Evolutionary conservation across 148 eudicot genomes (phyloP).

Genomic region (Vaccinium vitisidaea): DNA sequence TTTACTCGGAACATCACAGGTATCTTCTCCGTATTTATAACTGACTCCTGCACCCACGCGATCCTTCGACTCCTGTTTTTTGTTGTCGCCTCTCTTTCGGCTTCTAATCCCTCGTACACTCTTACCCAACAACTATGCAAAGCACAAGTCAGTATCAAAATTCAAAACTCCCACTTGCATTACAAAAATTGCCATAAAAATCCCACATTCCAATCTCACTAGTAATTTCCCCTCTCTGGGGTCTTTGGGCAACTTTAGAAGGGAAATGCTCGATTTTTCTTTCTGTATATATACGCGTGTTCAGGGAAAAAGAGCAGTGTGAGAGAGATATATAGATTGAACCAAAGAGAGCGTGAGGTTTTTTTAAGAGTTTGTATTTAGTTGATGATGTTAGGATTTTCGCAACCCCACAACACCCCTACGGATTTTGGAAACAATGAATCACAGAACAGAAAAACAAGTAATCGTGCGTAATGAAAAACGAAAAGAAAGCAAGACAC

Average conservation of each 20-base stretch:
- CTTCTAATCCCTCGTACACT: slow-evolving; percentile 53
- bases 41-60: slow-evolving; percentile 37
- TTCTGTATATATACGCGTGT: not conserved
- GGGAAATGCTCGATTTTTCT: slow-evolving; percentile 55
- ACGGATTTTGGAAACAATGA: too few relatives aligned
- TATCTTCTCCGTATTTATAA: slow-evolving; percentile 37
- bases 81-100: slow-evolving; percentile 36
- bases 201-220: not conserved
- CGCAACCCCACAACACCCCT: too few relatives aligned
- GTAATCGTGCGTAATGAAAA: too few relatives aligned
- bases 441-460: too few relatives aligned
- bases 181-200: slow-evolving; percentile 60
- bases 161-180: slow-evolving; percentile 46
- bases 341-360: too few relatives aligned
- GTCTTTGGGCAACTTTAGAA: slow-evolving; percentile 47
- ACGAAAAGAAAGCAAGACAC: too few relatives aligned
- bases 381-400: too few relatives aligned
- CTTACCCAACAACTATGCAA: slow-evolving; percentile 58
- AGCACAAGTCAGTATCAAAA: slow-evolving; percentile 35
- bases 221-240: slow-evolving; percentile 10
- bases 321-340: too few relatives aligned
- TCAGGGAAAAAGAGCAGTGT: too few relatives aligned
- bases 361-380: too few relatives aligned
- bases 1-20: slow-evolving; percentile 22
- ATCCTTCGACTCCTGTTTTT: slow-evolving; percentile 40